Evolutionary conservation across 2,329 filamentous ascomycete genomes (phyloP), one percentile per base, ranked within the genome.

Genomic region (Pseudopithomyces maydicus): DNA sequence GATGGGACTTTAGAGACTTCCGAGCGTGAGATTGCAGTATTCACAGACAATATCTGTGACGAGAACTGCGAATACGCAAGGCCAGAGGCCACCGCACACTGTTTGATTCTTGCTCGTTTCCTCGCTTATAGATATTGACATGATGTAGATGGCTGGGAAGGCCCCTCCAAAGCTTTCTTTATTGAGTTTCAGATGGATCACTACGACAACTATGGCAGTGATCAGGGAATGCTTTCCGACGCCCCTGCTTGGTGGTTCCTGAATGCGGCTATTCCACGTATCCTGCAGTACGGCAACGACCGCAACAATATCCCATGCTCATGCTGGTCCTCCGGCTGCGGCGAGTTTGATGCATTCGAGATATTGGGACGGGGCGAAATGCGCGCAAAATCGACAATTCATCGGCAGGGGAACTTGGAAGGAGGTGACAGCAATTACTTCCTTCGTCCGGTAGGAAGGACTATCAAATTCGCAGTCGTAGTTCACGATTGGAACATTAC

Each of bases 161-260:
- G 89, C 48, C 80, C 83, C 29, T 84, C 86, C 67, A 92, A 91
- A 78, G 81, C 89, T 52, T 92, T 93, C 78, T 81, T 92, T 61
- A 83, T 90, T 65, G 84, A 91, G 66, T 90, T 92, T 74, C 79
- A 80, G 54, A 93, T 93, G 90, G 75, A 79, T 55, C 71, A 75
- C 56, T 67, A 72, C 46, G 61, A 71, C 41, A 76, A 75, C 44
- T 48, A 55, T n/a, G 67, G 66, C 42, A 63, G 41, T 2, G 68
- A 73, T 35, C 66, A 73, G 57, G 72, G 73, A 8, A 58, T 70
- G 23, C 84, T 87, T 68, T 79, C 73, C 41, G 86, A 92, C 75
- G 90, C 90, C 83, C 89, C 90, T 8, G 87, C 90, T 41, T 83
- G 89, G 74, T 93, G 90, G 90, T 79, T 88, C 48, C 84, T 93